Evolutionary conservation across 768 basidiomycete species (phyloP), one percentile per base, ranked within the genome.

Genomic region (Rickenella mellea): DNA sequence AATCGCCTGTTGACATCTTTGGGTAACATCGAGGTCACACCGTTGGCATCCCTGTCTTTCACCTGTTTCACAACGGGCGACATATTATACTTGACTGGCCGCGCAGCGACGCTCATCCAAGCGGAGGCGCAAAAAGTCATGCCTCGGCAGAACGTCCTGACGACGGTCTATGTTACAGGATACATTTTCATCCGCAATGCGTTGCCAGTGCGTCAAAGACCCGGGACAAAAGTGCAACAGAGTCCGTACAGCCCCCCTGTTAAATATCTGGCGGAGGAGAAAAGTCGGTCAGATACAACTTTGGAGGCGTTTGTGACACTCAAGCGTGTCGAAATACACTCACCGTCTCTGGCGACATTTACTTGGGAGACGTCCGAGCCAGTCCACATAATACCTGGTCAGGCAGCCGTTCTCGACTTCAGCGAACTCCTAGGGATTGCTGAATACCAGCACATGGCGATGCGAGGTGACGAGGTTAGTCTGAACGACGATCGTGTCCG

Each of bases 1-100:
- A 81, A 82, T 50, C 67, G 77, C 2, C 58, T 78, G 40, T 69
- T 82, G 70, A 78, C 73, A 15, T 77, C 78, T 12, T 57, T 82
- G 10, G 78, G 79, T 2, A 79, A 81, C 45, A 71, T 80, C 24
- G 71, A 75, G 46, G 64, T 66, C 17, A 77, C 73, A 0, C 73
- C 74, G 4, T 52, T 74, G 2, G 79, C 79, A 4, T 71, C 70
- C 1, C 60, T 80, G 11, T 73, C 74, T n/a, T 71, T 81, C 44
- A 55, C 74, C 6, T 67, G 66, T 15, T 81, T 75, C 50, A 57
- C 59, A 9, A 67, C 64, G 0, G 79, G 80, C 3, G 60, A 73
- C 25, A 64, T 81, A 10, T 64, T 82, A 5, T 83, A 83, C 48
- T 54, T 82, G 25, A 81, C 81, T 2, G 80, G 80, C 2, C 55